Percentiles rank a stretch among this genome's conserved stretches.
Conservation (phyloP, 306 rosid species). For the Casuarina glauca region DNA sequence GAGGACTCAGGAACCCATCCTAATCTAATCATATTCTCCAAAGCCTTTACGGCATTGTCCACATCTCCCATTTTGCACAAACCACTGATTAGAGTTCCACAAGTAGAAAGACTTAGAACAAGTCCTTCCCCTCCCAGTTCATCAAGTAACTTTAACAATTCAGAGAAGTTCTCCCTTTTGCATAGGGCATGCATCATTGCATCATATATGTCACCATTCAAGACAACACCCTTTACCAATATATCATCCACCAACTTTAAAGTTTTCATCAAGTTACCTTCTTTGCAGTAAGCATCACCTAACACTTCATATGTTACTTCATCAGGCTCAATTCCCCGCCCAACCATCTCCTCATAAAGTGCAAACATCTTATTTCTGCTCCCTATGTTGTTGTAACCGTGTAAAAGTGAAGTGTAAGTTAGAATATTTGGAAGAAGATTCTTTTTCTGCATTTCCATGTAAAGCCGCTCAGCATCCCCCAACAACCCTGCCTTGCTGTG, state of each 20-base stretch:
- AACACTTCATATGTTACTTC: slow-evolving; percentile 28
- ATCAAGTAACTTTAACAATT: slow-evolving; percentile 32
- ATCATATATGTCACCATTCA: slow-evolving; percentile 18
- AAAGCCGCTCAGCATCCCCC: slow-evolving; percentile 41
- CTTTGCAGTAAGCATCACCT: slow-evolving; percentile 42
- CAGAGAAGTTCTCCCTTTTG: slow-evolving; percentile 14
- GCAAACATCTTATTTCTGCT: slow-evolving; percentile 29
- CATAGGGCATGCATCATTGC: slow-evolving; percentile 30
- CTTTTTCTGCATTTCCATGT: slow-evolving; percentile 38
- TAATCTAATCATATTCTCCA: slow-evolving; percentile 35
- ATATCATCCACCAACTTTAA: slow-evolving; percentile 37
- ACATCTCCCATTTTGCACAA: slow-evolving; percentile 25
- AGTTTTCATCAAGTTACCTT: slow-evolving; percentile 31
- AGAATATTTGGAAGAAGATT: slow-evolving; percentile 27
- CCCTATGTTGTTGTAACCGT: slow-evolving; percentile 36
- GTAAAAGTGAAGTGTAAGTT: slow-evolving; percentile 43
- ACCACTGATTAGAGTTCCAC: slow-evolving; percentile 33
- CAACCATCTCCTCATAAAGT: slow-evolving; percentile 42
- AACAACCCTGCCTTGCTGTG: slow-evolving; percentile 34
- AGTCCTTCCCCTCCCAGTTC: slow-evolving; percentile 34
- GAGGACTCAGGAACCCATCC: slow-evolving; percentile 41
- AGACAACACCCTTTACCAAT: slow-evolving; percentile 25
- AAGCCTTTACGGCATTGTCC: slow-evolving; percentile 37
- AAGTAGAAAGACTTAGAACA: slow-evolving; percentile 22
- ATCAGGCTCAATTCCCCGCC: slow-evolving; percentile 35